Conservation (phyloP, 495 filamentous ascomycete species). For the Penicillium bovifimosum region DNA sequence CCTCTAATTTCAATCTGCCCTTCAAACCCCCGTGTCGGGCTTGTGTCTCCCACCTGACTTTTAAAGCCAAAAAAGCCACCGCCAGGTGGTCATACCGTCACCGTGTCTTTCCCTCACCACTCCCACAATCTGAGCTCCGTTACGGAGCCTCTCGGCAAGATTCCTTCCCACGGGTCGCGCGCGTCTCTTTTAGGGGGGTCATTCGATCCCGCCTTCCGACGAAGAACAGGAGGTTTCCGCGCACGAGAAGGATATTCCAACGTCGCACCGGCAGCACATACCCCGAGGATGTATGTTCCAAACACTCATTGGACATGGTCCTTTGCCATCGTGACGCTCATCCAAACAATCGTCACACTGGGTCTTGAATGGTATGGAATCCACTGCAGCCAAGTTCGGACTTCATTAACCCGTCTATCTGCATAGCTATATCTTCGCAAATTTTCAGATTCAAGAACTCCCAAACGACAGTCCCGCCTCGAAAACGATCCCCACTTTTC, state of each 20-base stretch:
- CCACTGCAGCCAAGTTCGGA: background rate
- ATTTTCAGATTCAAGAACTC: constrained; percentile 65
- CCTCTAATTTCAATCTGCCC: constrained; percentile 14
- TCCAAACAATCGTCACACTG: constrained; percentile 75
- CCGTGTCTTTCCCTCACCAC: constrained; percentile 32
- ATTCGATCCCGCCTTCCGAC: constrained; percentile 47
- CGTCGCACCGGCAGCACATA: constrained; percentile 17
- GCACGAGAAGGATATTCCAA: constrained; percentile 51
- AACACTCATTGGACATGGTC: constrained; percentile 82
- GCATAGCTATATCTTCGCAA: constrained; percentile 42
- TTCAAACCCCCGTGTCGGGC: constrained; percentile 1
- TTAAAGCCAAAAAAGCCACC: constrained; percentile 18
- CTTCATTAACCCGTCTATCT: background rate
- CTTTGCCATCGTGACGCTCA: constrained; percentile 65
- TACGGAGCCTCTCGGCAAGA: constrained; percentile 50
- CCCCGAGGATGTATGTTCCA: constrained; percentile 60
- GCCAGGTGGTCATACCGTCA: constrained; percentile 35
- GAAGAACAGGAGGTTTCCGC: constrained; percentile 46
- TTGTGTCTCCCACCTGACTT: constrained; percentile 10
- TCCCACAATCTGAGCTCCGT: constrained; percentile 35
- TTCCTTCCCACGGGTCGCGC: constrained; percentile 55
- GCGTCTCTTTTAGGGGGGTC: constrained; percentile 61
- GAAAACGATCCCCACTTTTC: constrained; percentile 79
- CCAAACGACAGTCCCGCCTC: constrained; percentile 35
- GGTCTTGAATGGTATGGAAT: constrained; percentile 76